A percentile compares a stretch with the other conserved stretches of the same genome.
phyloP scores from a whole-genome alignment of 306 rosid genomes.

The Quercus berberidifolia region DNA sequence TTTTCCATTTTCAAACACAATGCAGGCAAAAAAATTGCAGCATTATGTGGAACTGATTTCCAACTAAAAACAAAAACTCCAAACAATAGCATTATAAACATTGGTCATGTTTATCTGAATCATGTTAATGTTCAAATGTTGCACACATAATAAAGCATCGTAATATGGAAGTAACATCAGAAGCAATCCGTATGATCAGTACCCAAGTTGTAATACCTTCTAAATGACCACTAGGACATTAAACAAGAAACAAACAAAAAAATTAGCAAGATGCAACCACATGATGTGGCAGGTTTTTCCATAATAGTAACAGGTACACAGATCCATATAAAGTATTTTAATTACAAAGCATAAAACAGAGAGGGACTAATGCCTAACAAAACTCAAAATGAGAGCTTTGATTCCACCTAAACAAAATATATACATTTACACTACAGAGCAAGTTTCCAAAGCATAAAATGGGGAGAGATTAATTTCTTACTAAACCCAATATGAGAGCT shows the following conservation, averaged over 20 bases:
- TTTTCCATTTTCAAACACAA: no score
- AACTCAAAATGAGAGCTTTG: background rate
- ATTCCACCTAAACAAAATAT: background rate
- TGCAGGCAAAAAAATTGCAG: no score
- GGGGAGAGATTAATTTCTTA: background rate
- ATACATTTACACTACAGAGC: background rate
- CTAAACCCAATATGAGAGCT: background rate
- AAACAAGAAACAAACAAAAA: background rate
- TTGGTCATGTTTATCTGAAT: background rate
- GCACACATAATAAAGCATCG: background rate
- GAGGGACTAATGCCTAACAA: background rate
- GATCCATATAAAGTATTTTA: background rate
- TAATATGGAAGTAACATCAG: background rate
- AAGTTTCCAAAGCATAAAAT: background rate
- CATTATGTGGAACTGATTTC: no score
- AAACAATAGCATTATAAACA: no score
- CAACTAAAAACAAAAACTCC: no score
- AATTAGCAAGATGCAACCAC: background rate
- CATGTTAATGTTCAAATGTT: background rate
- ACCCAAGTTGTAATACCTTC: no score
- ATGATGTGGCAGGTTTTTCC: background rate
- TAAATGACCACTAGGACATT: background rate
- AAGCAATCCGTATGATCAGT: background rate
- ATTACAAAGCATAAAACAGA: background rate
- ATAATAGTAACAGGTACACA: background rate